Conservation (phyloP, 2,329 filamentous ascomycete genomes). For the Fusarium tuaranense region DNA sequence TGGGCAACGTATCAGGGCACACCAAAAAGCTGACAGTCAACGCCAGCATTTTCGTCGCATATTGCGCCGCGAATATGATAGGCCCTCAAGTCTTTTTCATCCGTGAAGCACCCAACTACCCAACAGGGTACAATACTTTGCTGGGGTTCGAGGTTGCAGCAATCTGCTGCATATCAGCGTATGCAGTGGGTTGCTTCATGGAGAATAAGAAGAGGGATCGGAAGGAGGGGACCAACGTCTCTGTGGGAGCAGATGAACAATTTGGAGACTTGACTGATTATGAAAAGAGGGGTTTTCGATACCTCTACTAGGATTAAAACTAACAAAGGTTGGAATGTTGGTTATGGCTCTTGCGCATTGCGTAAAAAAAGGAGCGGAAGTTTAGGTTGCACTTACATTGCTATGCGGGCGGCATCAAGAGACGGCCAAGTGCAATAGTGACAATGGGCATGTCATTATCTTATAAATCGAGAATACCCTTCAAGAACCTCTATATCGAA, state of each 20-base stretch:
- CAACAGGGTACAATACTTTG: constrained; percentile 20
- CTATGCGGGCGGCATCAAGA: neutral
- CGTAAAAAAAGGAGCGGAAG: neutral
- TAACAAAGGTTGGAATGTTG: neutral
- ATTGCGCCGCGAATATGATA: constrained; percentile 59
- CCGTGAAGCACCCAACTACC: constrained; percentile 60
- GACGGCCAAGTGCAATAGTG: neutral
- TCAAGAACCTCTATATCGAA: neutral
- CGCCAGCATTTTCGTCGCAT: constrained; percentile 57
- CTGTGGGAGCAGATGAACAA: neutral
- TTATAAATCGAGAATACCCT: neutral
- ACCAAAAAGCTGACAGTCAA: constrained; percentile 52
- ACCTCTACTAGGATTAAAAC: neutral
- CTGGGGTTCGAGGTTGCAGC: constrained; percentile 5
- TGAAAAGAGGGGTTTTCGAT: constrained; percentile 9
- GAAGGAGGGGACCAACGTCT: neutral
- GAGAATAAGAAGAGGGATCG: neutral
- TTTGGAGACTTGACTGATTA: constrained; percentile 7
- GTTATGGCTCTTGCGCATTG: neutral
- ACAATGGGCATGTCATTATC: neutral
- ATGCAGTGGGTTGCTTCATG: neutral
- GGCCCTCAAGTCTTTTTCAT: constrained; percentile 48
- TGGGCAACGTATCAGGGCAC: constrained; percentile 41
- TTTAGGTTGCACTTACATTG: neutral
- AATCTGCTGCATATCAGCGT: neutral